Conservation (phyloP, 2,329 filamentous ascomycete genomes). For the Ambrosiella xylebori region DNA sequence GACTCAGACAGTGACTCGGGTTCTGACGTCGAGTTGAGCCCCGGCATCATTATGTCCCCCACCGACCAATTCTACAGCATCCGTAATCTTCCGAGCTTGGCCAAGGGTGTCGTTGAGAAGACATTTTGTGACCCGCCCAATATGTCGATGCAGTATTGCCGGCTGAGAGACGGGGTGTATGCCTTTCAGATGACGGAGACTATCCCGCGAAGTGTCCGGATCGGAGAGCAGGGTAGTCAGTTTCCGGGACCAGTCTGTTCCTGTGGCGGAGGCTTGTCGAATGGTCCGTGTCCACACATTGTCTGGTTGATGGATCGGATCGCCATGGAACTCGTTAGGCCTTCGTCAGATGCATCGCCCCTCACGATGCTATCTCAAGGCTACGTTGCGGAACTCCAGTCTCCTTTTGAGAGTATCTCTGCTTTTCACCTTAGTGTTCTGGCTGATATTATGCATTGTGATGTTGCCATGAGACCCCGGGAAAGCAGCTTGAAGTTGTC, state of each 20-base stretch:
- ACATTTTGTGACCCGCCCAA: slow-evolving; percentile 31
- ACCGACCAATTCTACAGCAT: slow-evolving; percentile 26
- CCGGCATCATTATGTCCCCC: slow-evolving; percentile 21
- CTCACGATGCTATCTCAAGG: slow-evolving; percentile 28
- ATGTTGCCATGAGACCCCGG: slow-evolving; percentile 18
- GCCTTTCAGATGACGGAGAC: slow-evolving; percentile 40
- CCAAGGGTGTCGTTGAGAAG: slow-evolving; percentile 25
- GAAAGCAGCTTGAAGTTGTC: slow-evolving; percentile 9
- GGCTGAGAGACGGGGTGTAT: slow-evolving; percentile 30
- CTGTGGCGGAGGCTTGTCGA: slow-evolving; percentile 19
- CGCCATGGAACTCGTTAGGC: slow-evolving; percentile 26
- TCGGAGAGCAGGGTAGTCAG: slow-evolving; percentile 25
- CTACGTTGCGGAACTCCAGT: slow-evolving; percentile 28
- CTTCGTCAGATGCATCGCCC: slow-evolving; percentile 19
- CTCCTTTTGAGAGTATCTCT: slow-evolving; percentile 32
- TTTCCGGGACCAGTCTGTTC: slow-evolving; percentile 29
- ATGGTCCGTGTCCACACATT: slow-evolving; percentile 31
- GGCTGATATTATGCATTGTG: slow-evolving; percentile 34
- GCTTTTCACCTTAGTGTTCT: slow-evolving; percentile 34
- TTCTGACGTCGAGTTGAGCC: background rate
- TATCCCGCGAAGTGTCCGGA: slow-evolving; percentile 34
- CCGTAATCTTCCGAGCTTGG: slow-evolving; percentile 22
- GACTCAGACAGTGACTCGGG: slow-evolving; percentile 19
- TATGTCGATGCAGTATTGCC: slow-evolving; percentile 33
- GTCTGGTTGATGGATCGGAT: slow-evolving; percentile 39